A percentile compares a stretch with the other conserved stretches of the same genome.
Conservation (phyloP, 495 filamentous ascomycete species). For the Penicillium canariense region DNA sequence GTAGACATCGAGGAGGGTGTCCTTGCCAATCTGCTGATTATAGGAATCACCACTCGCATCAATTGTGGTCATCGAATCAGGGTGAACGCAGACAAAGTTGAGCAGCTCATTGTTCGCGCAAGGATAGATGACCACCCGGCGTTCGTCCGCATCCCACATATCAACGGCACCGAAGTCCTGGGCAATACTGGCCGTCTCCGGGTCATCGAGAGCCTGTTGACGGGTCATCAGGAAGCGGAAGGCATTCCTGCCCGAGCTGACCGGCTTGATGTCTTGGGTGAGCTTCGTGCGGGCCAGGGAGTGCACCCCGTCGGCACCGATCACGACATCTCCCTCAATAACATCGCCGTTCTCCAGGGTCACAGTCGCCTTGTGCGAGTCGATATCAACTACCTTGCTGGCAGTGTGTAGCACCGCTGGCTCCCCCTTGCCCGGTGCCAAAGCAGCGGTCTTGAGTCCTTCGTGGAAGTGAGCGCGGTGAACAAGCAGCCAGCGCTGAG, state of each 20-base stretch:
- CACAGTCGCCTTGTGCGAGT: slow-evolving; percentile 40
- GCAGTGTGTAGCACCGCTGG: slow-evolving; percentile 43
- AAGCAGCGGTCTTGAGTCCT: slow-evolving; percentile 43
- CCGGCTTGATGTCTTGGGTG: slow-evolving; percentile 32
- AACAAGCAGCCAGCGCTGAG: slow-evolving; percentile 49
- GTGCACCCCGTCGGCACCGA: slow-evolving; percentile 52
- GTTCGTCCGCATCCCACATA: slow-evolving; percentile 51
- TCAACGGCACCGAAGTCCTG: slow-evolving; percentile 38
- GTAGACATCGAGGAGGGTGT: slow-evolving; percentile 49
- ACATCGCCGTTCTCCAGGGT: slow-evolving; percentile 35
- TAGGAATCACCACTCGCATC: slow-evolving; percentile 37
- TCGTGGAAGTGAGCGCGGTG: slow-evolving; percentile 52
- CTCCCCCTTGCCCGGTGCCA: slow-evolving; percentile 34
- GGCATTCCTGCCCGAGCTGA: slow-evolving; percentile 54
- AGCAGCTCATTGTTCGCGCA: slow-evolving; percentile 52
- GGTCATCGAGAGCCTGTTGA: slow-evolving; percentile 43
- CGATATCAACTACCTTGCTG: slow-evolving; percentile 44
- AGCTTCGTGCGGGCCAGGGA: slow-evolving; percentile 42
- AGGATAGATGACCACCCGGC: slow-evolving; percentile 59
- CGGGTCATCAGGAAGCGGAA: slow-evolving; percentile 59
- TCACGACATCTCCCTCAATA: slow-evolving; percentile 40
- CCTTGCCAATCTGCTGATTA: slow-evolving; percentile 45
- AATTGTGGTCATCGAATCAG: slow-evolving; percentile 39
- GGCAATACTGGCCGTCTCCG: slow-evolving; percentile 41
- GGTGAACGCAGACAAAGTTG: slow-evolving; percentile 62